Conservation (phyloP, 2,329 filamentous ascomycete genomes). For the Colletotrichum eleusines region DNA sequence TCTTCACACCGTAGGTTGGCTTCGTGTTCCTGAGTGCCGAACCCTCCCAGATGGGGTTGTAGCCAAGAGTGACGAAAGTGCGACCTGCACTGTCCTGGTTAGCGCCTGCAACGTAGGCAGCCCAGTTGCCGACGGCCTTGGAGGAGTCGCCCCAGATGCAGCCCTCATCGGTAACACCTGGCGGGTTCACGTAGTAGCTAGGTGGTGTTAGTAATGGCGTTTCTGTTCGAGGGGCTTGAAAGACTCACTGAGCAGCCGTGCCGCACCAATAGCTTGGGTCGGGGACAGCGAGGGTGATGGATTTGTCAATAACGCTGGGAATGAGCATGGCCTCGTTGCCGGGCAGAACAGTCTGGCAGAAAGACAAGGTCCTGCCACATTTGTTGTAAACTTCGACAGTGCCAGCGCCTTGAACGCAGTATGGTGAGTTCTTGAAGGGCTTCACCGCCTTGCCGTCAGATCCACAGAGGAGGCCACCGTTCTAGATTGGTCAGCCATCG, state of each 20-base stretch:
- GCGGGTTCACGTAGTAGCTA: slow-evolving; percentile 83
- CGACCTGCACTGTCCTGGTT: slow-evolving; percentile 74
- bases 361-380: slow-evolving; percentile 71
- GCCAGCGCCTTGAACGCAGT: slow-evolving; percentile 78
- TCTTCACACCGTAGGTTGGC: slow-evolving; percentile 76
- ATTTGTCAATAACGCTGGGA: slow-evolving; percentile 73
- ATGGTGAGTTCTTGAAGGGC: slow-evolving; percentile 75
- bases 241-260: slow-evolving; percentile 79
- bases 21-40: slow-evolving; percentile 65
- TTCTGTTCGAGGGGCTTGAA: slow-evolving; percentile 3
- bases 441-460: slow-evolving; percentile 73
- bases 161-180: slow-evolving; percentile 72
- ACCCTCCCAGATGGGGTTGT: slow-evolving; percentile 80
- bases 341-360: slow-evolving; percentile 84
- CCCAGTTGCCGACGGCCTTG: slow-evolving; percentile 80
- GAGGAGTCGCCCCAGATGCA: slow-evolving; percentile 78
- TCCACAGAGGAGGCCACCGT: slow-evolving; percentile 81
- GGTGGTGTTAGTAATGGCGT: slow-evolving; percentile 4
- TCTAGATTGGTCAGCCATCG: slow-evolving; percentile 56
- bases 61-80: slow-evolving; percentile 81
- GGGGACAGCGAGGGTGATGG: slow-evolving; percentile 76
- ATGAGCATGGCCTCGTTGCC: slow-evolving; percentile 88
- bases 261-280: slow-evolving; percentile 76
- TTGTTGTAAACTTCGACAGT: slow-evolving; percentile 76
- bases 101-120: slow-evolving; percentile 80